These are phyloP conservation scores for Erythrophleum ivorense DNA, from an alignment of 331 rosid species.

Conservation along the genomic window DNA sequence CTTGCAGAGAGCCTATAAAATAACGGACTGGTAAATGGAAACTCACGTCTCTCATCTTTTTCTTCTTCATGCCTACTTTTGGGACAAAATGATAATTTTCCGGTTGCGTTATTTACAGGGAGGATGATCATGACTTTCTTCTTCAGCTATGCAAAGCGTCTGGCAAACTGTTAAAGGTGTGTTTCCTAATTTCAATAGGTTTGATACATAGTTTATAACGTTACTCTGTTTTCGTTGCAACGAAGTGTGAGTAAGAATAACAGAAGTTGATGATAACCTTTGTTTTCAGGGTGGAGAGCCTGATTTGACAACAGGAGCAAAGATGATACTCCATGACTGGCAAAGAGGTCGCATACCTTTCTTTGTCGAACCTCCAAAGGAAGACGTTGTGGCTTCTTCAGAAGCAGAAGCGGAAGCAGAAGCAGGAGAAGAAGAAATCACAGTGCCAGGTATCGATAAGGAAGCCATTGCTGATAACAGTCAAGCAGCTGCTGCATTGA, in stretches of 20 bases:
- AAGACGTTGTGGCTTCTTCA: too few relatives aligned
- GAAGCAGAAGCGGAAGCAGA: too few relatives aligned
- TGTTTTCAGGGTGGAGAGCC: slow-evolving; percentile 87
- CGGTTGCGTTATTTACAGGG: slow-evolving; percentile 58
- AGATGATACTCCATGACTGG: slow-evolving; percentile 93
- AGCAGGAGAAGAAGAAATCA: slow-evolving; percentile 50
- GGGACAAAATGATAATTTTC: too few relatives aligned
- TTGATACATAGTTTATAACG: too few relatives aligned
- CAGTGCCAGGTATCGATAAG: slow-evolving; percentile 36
- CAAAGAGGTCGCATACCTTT: slow-evolving; percentile 93
- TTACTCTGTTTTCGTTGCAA: too few relatives aligned
- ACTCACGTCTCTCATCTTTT: too few relatives aligned
- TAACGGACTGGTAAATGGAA: slow-evolving; percentile 79
- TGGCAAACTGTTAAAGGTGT: slow-evolving; percentile 85
- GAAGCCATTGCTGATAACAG: slow-evolving; percentile 54
- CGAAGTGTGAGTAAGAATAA: too few relatives aligned
- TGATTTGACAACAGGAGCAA: slow-evolving; percentile 82
- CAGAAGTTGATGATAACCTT: too few relatives aligned
- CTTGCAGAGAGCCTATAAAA: slow-evolving; percentile 81
- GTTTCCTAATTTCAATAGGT: slow-evolving; percentile 9
- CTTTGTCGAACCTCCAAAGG: slow-evolving; percentile 77
- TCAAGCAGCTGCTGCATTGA: slow-evolving; percentile 71
- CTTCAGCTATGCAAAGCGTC: slow-evolving; percentile 78
- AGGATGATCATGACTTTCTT: slow-evolving; percentile 79
- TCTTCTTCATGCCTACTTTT: too few relatives aligned